These are phyloP conservation scores for Dorcoceras hygrometricum DNA, from an alignment of 257 asterid genomes.

Conservation along the genomic window DNA sequence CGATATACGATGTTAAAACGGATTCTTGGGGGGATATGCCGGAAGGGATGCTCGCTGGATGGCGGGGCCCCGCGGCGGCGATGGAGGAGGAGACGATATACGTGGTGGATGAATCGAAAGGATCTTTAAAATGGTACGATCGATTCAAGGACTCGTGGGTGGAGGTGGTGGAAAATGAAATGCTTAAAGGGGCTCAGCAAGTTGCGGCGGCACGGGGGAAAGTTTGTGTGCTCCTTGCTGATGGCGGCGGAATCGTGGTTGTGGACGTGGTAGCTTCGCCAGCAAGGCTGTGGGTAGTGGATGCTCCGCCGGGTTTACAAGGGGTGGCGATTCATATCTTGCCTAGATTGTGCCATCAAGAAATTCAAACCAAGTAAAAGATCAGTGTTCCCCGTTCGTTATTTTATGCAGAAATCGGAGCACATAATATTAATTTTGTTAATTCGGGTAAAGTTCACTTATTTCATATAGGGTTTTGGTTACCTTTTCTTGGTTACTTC, in stretches of 20 bases:
- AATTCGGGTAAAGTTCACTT: neutral
- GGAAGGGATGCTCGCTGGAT: conserved; percentile 71
- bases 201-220: conserved; percentile 57
- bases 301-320: conserved; percentile 48
- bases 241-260: conserved; percentile 41
- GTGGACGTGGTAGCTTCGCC: conserved; percentile 61
- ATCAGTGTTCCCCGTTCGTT: neutral
- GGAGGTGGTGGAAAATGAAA: conserved; percentile 34
- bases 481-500: neutral
- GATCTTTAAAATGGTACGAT: conserved; percentile 48
- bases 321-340: conserved; percentile 51
- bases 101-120: conserved; percentile 64
- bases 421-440: neutral
- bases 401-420: neutral
- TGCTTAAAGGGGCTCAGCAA: conserved; percentile 54
- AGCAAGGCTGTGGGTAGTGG: conserved; percentile 47
- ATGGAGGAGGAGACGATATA: conserved; percentile 67
- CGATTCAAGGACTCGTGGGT: conserved; percentile 50
- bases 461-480: neutral
- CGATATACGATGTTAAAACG: conserved; percentile 40
- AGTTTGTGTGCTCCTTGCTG: conserved; percentile 53
- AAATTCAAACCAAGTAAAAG: conserved; percentile 4
- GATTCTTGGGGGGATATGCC: conserved; percentile 78
- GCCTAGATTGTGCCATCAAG: conserved; percentile 47
- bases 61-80: conserved; percentile 83